These are phyloP conservation scores for Aphanocladium album DNA, from an alignment of 2,329 filamentous ascomycete species.

Conservation along the genomic window DNA sequence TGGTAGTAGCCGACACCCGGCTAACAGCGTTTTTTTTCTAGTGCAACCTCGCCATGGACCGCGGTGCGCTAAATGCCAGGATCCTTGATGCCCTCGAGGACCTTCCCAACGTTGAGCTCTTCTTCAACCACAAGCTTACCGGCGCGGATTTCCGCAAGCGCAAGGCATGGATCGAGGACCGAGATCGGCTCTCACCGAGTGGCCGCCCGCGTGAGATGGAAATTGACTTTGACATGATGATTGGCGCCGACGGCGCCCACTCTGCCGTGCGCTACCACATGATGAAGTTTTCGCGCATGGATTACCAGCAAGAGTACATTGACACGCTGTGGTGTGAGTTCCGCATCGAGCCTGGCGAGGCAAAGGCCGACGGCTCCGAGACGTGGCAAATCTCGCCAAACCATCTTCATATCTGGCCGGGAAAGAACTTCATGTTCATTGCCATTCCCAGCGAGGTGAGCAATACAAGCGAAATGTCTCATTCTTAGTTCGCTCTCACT, in stretches of 20 bases:
- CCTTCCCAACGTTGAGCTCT: constrained; percentile 83
- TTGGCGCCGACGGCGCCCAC: constrained; percentile 93
- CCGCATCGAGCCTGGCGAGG: constrained; percentile 57
- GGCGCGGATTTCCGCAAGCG: constrained; percentile 77
- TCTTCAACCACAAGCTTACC: constrained; percentile 90
- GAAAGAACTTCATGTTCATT: constrained; percentile 95
- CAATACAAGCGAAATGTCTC: neutral
- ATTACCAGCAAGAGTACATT: constrained; percentile 92
- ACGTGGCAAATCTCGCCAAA: constrained; percentile 81
- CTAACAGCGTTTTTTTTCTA: constrained; percentile 33
- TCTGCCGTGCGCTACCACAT: constrained; percentile 86
- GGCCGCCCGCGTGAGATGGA: constrained; percentile 66
- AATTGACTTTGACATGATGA: constrained; percentile 83
- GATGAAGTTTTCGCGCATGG: constrained; percentile 91
- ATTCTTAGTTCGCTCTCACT: neutral
- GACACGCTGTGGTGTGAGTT: constrained; percentile 98
- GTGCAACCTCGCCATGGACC: constrained; percentile 82
- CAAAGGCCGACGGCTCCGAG: constrained; percentile 22
- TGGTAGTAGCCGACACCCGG: neutral
- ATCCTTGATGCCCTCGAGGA: constrained; percentile 78
- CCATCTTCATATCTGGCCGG: constrained; percentile 96
- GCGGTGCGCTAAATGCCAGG: constrained; percentile 74
- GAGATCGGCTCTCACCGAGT: constrained; percentile 29
- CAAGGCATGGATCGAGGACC: constrained; percentile 81
- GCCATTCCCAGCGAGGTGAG: constrained; percentile 71